Evolutionary conservation across 352 stramenopile species (phyloP), one percentile per base, ranked within the genome.

Genomic region (Globisporangium carolinianum): DNA sequence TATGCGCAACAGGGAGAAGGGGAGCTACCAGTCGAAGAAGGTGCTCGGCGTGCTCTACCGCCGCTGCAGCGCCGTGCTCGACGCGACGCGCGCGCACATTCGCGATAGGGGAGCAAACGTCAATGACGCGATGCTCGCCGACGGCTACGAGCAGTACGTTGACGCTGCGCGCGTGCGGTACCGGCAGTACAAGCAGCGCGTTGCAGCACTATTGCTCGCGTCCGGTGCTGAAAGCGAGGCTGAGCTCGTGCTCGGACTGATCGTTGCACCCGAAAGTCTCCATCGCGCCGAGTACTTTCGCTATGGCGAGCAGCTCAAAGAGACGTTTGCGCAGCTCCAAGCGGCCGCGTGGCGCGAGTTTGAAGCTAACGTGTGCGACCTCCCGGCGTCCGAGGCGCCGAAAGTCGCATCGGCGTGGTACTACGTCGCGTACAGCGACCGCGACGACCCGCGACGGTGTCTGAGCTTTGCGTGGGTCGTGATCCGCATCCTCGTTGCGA

Each of bases 401-500:
- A 81, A 81, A 39, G 53, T 83, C 32, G 85, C 85, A 1, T 66
- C 85, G 0, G 85, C 85, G 2, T 92, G 79, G 60, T 93, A 94
- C 46, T 84, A 75, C 42, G 72, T 74, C 4, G 74, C 78, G 4
- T 79, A 91, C 58, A 67, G 60, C 9, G 81, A 90, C 45, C 58
- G 41, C 2, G 65, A 80, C 11, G 62, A 57, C 18, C 62, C 47
- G 41, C 69, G 48, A 11, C 68, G 41, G 9, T 73, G 58, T 35
- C 54, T 93, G 37, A 91, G 83, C 35, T 94, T 94, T 51, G 67
- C 76, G 18, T 94, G 82, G 79, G 75, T 91, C 41, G 64, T 89
- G 35, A 76, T 85, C 17, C 69, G 85, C 53, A 62, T 75, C 9
- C 60, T 91, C 0, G 64, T 75, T 35, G 65, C 58, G 11, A 85